Base-by-base conservation (phyloP, 2,329 filamentous ascomycete species). In the Neocucurbitaria cava region DNA sequence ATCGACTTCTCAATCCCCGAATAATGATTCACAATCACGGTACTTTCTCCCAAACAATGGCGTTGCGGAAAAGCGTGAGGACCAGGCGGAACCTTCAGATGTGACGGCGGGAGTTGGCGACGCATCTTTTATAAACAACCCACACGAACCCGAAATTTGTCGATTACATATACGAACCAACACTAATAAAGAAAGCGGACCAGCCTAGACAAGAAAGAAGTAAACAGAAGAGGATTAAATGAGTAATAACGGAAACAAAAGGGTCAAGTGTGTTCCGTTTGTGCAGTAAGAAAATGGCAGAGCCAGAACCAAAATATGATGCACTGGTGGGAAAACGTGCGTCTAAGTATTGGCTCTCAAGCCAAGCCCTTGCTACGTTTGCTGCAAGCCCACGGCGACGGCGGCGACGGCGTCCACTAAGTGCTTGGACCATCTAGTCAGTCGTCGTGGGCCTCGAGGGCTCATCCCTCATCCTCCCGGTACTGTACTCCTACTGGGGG, bases 1-100 rank as follows among this genome's bases (percentile, higher is more conserved):
- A 76, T 76, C 6, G 73, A 58, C 52, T 72, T 76, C 31, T 75
- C 72, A 18, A 71, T 61, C 1, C 66, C 62, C 5, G 70, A 58
- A 49, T 72, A 71, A 42, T 74, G 70, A 45, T 76, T 73, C 7
- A 71, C 67, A 46, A 71, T 62, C 8, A 72, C 69, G 0, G 69
- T 68, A 30, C 66, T 54, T 20, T 65, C 59, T 26, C 60, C 66
- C 38, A 71, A 45, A 53, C 65, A 71, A 20, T 67, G 63, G 28
- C 66, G 56, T 52, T 71, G 70, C 26, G 70, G 70, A 46, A 70
- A 65, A 38, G 64, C 65, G 47, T 70, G 63, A 13, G 71, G 66
- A 23, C 66, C 64, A 23, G 68, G 61, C 13, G 69, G 60, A 49
- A 73, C 69, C 58, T 72, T 72, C 58, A 74, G 62, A 51, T 72